Evolutionary conservation across 257 asterid genomes (phyloP), one percentile per base, ranked within the genome.

Genomic region (Cordia subcordata): DNA sequence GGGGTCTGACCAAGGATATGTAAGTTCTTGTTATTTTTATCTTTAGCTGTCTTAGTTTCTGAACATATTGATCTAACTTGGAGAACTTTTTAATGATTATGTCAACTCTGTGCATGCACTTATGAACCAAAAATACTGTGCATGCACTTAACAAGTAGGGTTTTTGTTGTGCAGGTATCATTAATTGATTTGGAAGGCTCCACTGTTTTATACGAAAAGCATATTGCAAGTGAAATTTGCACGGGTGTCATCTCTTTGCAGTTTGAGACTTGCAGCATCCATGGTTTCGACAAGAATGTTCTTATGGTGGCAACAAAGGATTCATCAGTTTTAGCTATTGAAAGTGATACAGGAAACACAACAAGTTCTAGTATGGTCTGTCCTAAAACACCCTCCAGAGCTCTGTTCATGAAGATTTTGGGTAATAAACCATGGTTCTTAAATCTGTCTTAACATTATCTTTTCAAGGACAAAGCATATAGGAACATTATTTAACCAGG

Each of bases 1-100:
- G 71, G 99, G 99, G 42, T 74, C 99, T 54, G 95, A 92, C 64
- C 93, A 86, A 84, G 99, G 99, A 81, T 81, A 82, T 56, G 99
- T 92, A 76, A 73, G 90, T 39, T 70, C 68, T 21, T 18, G 11
- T 9, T 53, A 9, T 53, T 22, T 18, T 53, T 63, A 39, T 42
- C 10, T 60, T 60, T 17, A 17, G 49, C 47, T 13, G 39, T 27
- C 35, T 27, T 6, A 27, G 35, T 27, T 27, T 27, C 35, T 27
- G 12, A 42, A 42, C 47, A 42, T 42, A 3, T 42, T 42, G 35
- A 27, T 27, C 35, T 27, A 27, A 27, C 35, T 27, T 27, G 35
- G 35, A 27, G 4, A 6, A 27, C 6, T 27, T 27, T 27, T 6
- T 1, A 27, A 27, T 27, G 35, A 27, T 1, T 1, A 3, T 27